These are phyloP conservation scores for Erodium maritimum DNA, from an alignment of 345 rosid species.

Conservation along the genomic window DNA sequence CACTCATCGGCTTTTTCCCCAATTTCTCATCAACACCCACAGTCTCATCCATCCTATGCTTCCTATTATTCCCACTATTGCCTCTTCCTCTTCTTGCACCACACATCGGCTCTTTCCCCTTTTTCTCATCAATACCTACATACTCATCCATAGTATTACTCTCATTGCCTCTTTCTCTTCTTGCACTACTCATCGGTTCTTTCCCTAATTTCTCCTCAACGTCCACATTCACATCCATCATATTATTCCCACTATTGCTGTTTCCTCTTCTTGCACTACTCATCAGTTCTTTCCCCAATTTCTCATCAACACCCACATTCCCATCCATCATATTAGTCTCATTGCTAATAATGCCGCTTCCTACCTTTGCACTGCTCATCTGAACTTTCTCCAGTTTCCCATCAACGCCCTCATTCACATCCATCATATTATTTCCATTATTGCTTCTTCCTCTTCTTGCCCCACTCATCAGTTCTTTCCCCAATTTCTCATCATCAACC, in stretches of 20 bases:
- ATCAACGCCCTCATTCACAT: not conserved
- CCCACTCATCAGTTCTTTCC: too few species aligned
- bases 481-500: too few species aligned
- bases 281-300: not conserved
- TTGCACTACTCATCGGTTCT: not conserved
- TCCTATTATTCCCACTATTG: not conserved
- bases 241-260: not conserved
- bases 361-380: not conserved
- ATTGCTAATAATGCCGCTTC: too few species aligned
- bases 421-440: not conserved
- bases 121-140: not conserved
- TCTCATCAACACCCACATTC: not conserved
- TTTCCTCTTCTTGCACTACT: not conserved
- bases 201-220: not conserved
- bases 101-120: not conserved
- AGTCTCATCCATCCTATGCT: not conserved
- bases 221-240: not conserved
- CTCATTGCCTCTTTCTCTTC: not conserved
- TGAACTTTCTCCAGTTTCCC: too few species aligned
- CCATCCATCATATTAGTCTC: not conserved
- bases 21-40: not conserved
- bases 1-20: not conserved
- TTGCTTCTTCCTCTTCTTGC: not conserved
- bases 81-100: not conserved
- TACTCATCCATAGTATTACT: not conserved